phyloP scores from a whole-genome alignment of 768 basidiomycete species.

The Boletus sensibilis region DNA sequence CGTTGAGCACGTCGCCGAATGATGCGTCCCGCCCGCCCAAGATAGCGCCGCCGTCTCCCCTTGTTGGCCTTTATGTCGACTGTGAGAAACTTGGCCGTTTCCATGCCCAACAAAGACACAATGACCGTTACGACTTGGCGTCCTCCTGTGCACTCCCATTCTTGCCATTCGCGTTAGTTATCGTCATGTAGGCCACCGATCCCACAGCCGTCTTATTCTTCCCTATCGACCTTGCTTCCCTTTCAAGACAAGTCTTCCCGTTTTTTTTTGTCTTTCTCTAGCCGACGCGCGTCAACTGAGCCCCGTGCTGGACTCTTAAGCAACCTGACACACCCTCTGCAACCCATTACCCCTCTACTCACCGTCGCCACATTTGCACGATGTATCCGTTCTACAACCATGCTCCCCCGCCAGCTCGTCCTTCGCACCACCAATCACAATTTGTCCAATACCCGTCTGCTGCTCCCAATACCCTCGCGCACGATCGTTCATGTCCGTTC shows the following conservation, averaged over 20 bases:
- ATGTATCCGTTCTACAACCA: slow-evolving; percentile 5
- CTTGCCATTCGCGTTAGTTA: neutral
- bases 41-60: no score
- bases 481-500: slow-evolving; percentile 12
- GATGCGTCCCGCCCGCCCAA: neutral
- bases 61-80: neutral
- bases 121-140: neutral
- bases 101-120: slow-evolving; percentile 4
- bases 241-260: neutral
- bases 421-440: neutral
- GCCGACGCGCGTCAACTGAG: neutral
- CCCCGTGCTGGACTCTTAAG: neutral
- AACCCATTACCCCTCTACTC: neutral
- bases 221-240: slow-evolving; percentile 6
- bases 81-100: neutral
- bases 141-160: neutral
- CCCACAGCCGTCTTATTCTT: slow-evolving; percentile 4
- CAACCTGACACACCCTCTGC: neutral
- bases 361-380: neutral
- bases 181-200: neutral
- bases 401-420: neutral
- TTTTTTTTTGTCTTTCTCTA: neutral
- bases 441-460: neutral
- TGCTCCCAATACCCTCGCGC: neutral
- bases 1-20: neutral